phyloP scores from a whole-genome alignment of 768 basidiomycete species.

The Pulveroboletus ravenelii region DNA sequence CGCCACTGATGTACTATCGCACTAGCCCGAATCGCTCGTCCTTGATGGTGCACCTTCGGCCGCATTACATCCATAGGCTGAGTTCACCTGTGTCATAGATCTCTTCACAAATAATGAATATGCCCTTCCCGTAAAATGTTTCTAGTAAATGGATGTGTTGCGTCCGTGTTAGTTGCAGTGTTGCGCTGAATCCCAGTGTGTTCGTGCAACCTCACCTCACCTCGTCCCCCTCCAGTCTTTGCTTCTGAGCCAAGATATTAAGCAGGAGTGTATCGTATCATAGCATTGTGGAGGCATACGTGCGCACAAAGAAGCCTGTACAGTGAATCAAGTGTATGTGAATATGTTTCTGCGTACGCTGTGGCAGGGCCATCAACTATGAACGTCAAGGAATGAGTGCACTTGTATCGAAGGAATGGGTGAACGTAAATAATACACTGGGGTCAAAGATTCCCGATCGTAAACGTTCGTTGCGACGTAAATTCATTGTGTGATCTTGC shows the following conservation, averaged over 20 bases:
- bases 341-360: background rate
- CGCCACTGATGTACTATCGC: too few species aligned
- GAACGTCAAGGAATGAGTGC: background rate
- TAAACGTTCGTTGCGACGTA: conserved; percentile 14
- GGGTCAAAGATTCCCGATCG: background rate
- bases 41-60: too few species aligned
- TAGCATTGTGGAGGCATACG: conserved; percentile 13
- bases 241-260: background rate
- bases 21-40: too few species aligned
- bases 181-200: too few species aligned
- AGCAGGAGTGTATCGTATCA: background rate
- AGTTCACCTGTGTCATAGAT: too few species aligned
- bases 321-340: background rate
- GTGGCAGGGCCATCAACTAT: conserved; percentile 3
- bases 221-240: background rate
- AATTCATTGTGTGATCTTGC: conserved; percentile 12
- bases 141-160: too few species aligned
- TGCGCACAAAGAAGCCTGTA: background rate
- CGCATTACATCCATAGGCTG: too few species aligned
- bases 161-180: too few species aligned
- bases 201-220: too few species aligned
- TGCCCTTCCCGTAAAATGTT: too few species aligned
- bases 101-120: too few species aligned
- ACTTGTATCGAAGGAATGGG: background rate
- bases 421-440: background rate